Base-by-base conservation (phyloP, 805 yeast species). In the Yamadazyma olivae region DNA sequence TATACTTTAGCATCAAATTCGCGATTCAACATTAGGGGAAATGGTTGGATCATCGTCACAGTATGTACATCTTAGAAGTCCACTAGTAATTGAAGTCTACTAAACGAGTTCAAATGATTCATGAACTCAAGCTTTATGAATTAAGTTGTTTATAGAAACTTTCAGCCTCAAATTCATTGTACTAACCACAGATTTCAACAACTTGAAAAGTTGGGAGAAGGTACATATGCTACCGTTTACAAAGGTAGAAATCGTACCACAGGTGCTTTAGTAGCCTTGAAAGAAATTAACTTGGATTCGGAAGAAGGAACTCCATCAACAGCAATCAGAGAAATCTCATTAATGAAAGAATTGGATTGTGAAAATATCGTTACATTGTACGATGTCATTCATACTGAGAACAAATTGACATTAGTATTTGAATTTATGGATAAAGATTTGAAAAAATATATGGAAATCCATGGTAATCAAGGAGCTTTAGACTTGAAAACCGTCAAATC, bases 301-400 rank as follows among this genome's bases (percentile, higher is more conserved):
- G 99, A 93, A 55, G 97, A 93, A 64, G 99, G 99, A 25, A 95
- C 98, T 1, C 99, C 99, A 6, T 88, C 96, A 4, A 93, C 99
- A 1, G 99, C 99, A 2, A 91, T 91, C 51, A 75, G 99, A 46
- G 99, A 91, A 61, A 91, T 91, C 44, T 91, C 98, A 4, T 69
- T 91, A 40, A 83, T 91, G 88, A 91, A 91, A 62, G 99, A 91
- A 61, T 71, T 91, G 41, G 87, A 86, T 56, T 95, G 90, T 57
- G 95, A 85, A 47, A 91, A 91, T 59, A 88, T 91, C 45, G 95
- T 91, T 30, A 81, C 96, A 10, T 66, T 91, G 33, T 89, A 89
- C 64, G 99, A 91, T 59, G 97, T 91, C 28, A 90, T 93, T 43
- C 98, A 91, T 61, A 88, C 97, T 2, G 98, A 91, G 57, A 95